phyloP scores from a whole-genome alignment of 345 rosid genomes.

The Ailanthus altissimus region DNA sequence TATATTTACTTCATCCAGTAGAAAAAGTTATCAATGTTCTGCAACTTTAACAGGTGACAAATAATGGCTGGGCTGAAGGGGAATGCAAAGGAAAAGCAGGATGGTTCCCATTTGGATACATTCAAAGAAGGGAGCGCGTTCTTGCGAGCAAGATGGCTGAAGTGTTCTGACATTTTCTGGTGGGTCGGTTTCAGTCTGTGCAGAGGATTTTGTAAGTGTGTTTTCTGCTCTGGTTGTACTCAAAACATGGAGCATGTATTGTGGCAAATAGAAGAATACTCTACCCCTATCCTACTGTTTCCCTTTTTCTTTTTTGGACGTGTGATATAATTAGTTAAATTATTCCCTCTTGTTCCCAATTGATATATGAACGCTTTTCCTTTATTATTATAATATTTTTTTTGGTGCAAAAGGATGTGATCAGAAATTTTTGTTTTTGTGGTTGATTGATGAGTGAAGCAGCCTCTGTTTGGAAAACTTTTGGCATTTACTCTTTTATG shows the following conservation, averaged over 20 bases:
- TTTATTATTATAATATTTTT: conserved; percentile 20
- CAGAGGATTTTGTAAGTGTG: conserved; percentile 29
- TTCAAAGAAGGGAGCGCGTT: conserved; percentile 87
- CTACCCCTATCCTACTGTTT: not conserved
- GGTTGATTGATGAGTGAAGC: not conserved
- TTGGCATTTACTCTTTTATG: too few species aligned
- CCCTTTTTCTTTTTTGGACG: not conserved
- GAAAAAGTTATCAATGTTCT: conserved; percentile 15
- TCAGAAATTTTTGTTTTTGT: conserved; percentile 4
- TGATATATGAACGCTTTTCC: conserved; percentile 26
- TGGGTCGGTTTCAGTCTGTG: conserved; percentile 11
- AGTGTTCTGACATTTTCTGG: conserved; percentile 55
- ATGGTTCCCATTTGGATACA: conserved; percentile 83
- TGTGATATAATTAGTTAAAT: conserved; percentile 34
- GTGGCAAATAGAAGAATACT: conserved; percentile 13
- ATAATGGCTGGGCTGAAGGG: conserved; percentile 96
- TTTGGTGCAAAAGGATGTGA: not conserved
- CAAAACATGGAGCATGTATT: conserved; percentile 16
- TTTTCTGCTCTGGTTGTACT: conserved; percentile 14
- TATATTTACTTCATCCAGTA: not conserved
- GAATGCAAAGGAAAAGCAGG: conserved; percentile 96
- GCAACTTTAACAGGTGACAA: conserved; percentile 57
- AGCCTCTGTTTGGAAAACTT: not conserved
- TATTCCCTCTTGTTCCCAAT: conserved; percentile 11
- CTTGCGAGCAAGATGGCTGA: conserved; percentile 87